A percentile compares a stretch with the other conserved stretches of the same genome.
These are phyloP conservation scores for Lactuca saligna DNA, from an alignment of 129 eudicot genomes.

Conservation along the genomic window DNA sequence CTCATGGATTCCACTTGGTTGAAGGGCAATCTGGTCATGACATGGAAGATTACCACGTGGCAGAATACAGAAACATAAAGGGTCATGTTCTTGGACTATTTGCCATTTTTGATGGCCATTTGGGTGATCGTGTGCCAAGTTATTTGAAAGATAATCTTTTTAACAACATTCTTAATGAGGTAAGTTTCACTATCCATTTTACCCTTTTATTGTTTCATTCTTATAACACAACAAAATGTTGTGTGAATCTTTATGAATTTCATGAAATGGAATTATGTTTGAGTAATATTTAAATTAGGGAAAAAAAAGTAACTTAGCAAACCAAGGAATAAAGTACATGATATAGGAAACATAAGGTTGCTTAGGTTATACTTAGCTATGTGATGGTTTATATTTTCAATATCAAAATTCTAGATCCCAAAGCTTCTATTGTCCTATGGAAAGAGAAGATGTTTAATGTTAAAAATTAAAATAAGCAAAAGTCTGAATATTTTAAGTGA, in stretches of 20 bases:
- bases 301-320: not conserved
- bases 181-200: conserved; percentile 18
- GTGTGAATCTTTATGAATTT: no score
- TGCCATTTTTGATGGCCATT: conserved; percentile 82
- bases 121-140: conserved; percentile 77
- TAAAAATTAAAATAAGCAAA: not conserved
- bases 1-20: conserved; percentile 75
- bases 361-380: not conserved
- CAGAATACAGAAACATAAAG: conserved; percentile 52
- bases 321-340: not conserved
- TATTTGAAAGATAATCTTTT: conserved; percentile 70
- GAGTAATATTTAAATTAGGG: no score
- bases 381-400: not conserved
- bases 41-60: conserved; percentile 88
- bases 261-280: no score
- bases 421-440: not conserved
- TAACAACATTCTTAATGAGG: conserved; percentile 69
- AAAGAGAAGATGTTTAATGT: no score
- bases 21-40: conserved; percentile 80
- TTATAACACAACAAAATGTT: no score
- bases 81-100: conserved; percentile 74
- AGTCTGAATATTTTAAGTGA: not conserved
- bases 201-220: conserved; percentile 3
- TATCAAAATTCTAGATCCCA: not conserved
- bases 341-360: not conserved